These are phyloP conservation scores for Hyaloscypha finlandica DNA, from an alignment of 495 filamentous ascomycete species.

Conservation along the genomic window DNA sequence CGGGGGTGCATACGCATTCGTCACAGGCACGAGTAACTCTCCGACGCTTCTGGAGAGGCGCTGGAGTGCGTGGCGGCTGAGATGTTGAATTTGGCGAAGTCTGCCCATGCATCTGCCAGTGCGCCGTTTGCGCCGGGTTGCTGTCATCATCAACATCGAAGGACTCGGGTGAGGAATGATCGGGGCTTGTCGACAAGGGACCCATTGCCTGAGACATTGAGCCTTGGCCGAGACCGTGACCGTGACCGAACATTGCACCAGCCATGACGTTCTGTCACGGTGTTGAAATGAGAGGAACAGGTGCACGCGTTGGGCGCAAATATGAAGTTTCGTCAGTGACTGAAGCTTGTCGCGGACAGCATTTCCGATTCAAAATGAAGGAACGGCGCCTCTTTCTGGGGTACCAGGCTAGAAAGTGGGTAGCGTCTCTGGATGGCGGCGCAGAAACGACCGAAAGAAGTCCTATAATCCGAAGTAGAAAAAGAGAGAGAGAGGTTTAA, in stretches of 20 bases:
- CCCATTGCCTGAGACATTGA: slow-evolving; percentile 15
- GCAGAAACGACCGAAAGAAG: not conserved
- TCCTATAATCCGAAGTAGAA: not conserved
- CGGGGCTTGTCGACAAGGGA: slow-evolving; percentile 16
- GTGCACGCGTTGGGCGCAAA: not conserved
- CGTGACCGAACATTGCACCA: not conserved
- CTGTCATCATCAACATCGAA: slow-evolving; percentile 32
- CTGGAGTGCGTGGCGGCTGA: slow-evolving; percentile 21
- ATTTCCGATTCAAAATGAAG: not conserved
- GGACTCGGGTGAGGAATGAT: slow-evolving; percentile 31
- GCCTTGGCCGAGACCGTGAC: slow-evolving; percentile 2
- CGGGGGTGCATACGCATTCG: slow-evolving; percentile 58
- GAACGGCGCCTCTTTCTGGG: slow-evolving; percentile 1
- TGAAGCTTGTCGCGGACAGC: not conserved
- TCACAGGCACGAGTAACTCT: slow-evolving; percentile 92
- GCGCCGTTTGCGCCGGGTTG: slow-evolving; percentile 15
- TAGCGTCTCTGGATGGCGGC: not conserved
- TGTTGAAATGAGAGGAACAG: not conserved
- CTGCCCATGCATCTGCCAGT: slow-evolving; percentile 24
- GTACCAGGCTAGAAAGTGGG: not conserved
- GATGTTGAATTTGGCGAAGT: slow-evolving; percentile 22
- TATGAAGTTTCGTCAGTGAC: not conserved
- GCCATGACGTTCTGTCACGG: not conserved
- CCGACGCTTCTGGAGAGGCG: slow-evolving; percentile 80
- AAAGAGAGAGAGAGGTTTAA: not conserved